phyloP scores from a whole-genome alignment of 805 yeast genomes.

The Yarrowia sp. region DNA sequence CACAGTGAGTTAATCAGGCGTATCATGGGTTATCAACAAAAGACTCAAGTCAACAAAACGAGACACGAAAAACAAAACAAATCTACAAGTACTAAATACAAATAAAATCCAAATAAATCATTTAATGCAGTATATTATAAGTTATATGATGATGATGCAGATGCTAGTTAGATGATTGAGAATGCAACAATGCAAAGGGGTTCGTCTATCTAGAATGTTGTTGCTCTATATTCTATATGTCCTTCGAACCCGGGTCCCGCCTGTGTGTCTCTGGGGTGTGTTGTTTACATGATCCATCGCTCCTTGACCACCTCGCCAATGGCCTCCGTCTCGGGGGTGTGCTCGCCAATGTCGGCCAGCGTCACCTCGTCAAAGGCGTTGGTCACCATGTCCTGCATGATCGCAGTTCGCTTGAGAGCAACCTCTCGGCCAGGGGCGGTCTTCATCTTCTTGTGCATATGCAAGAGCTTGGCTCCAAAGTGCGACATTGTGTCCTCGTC shows the following conservation, averaged over 20 bases:
- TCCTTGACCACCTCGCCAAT: slow-evolving; percentile 31
- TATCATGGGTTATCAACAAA: no score
- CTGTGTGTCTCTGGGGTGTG: no score
- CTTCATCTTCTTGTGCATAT: slow-evolving; percentile 46
- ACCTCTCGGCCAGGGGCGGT: slow-evolving; percentile 44
- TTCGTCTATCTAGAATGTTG: slow-evolving; percentile 20
- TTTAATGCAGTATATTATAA: slow-evolving; percentile 21
- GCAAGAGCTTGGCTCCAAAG: slow-evolving; percentile 49
- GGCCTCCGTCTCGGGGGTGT: slow-evolving; percentile 18
- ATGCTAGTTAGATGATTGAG: background rate
- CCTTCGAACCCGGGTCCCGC: background rate
- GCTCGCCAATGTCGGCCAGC: slow-evolving; percentile 21
- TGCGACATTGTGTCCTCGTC: slow-evolving; percentile 45
- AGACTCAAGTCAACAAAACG: no score
- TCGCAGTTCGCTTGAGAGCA: slow-evolving; percentile 43
- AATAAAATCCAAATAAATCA: background rate
- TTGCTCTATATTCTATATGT: slow-evolving; percentile 26
- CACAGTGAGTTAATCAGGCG: slow-evolving; percentile 3
- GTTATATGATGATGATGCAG: slow-evolving; percentile 15
- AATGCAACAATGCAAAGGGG: slow-evolving; percentile 26
- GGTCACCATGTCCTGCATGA: slow-evolving; percentile 44
- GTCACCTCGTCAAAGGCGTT: slow-evolving; percentile 38
- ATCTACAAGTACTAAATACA: background rate
- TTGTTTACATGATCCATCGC: slow-evolving; percentile 36
- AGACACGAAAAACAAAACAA: background rate